Base-by-base conservation (phyloP, 148 eudicot species). In the Rhododendron ovatum region DNA sequence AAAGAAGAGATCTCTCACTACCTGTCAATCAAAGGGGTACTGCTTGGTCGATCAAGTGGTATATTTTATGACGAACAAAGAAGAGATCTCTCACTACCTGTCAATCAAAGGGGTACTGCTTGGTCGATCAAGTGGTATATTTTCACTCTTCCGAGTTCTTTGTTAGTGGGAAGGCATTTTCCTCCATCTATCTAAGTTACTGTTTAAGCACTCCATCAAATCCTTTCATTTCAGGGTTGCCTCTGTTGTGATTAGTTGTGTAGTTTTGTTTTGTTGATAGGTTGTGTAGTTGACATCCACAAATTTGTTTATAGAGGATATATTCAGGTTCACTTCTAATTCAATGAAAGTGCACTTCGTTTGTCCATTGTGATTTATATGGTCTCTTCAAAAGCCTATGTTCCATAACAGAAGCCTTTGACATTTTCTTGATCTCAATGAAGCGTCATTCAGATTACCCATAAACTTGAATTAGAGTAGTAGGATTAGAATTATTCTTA, bases 301-400 rank as follows among this genome's bases (percentile, higher is more conserved):
- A 33, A 57, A 35, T 50, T 80, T 39, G 74, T 63, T 51, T 47
- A 33, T 67, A 28, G 65, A 76, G 43, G 43, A 65, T 69, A 15
- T 85, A 57, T 51, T 26, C 75, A 83, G 17, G 59, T 75, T 87
- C 78, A 65, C 77, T 30, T 26, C 63, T 79, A 63, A 65, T 57
- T 61, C 83, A 57, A 82, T 87, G 91, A 87, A 84, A 90, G 79
- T 71, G 48, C 50, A 78, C 48, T 80, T 84, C 5, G 26, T 59
- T 75, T 84, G 14, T 48, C 8, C 57, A 57, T 81, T 81, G 73
- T 47, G 67, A 33, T 74, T 35, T 84, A 35, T 26, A 48, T 71
- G 74, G 39, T 18, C 20, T 84, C 28, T 33, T 50, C 30, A 74
- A 7, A 39, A 9, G 35, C 75, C 22, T 82, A 41, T 63, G 24